Base-by-base conservation (phyloP, 208 protist species). In the Acanthamoeba sp. region DNA sequence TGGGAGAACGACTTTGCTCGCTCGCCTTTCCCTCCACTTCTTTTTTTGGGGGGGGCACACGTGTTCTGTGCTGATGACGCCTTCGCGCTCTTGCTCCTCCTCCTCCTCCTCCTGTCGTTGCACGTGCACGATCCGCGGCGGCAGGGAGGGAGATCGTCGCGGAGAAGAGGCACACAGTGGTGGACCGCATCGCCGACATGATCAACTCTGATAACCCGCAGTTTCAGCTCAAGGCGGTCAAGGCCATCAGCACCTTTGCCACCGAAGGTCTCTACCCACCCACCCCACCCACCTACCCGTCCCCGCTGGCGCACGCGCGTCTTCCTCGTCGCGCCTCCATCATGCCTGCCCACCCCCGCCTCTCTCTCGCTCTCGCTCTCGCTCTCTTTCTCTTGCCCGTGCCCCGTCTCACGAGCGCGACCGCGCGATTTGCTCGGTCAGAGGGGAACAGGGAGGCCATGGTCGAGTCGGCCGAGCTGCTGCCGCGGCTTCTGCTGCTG, bases 221-320 rank as follows among this genome's bases (percentile, higher is more conserved):
- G 32, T 52, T 62, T 20, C 40, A 38, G 22, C 80, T 88, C 80
- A 88, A 88, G 36, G 80, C 80, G 7, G 29, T 88, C 24, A n/a
- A 62, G 27, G 80, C 80, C 38, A 88, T 88, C 50, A n/a, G 42
- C 50, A 40, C 24, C 27, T 88, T 88, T 88, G 38, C 80, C n/a
- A 38, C 7, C 16, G 80, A 88, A 59, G 80, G 80, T 88, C 3
- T 40, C 7, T n/a, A n/a, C n/a, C n/a, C n/a, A 12, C 10, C 10
- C 73, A 45, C 36, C 20, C 7, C 73, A 7, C 27, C 38, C n/a
- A 18, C 42, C 20, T 40, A n/a, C 29, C 16, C 24, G 57, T 64
- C 20, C 57, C 24, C 24, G 16, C 57, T 16, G 57, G 24, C 20
- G 16, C 29, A 40, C 16, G 69, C 34, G 16, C 16, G 55, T 12